A percentile compares a stretch with the other conserved stretches of the same genome.
These are phyloP conservation scores for Aspergillus steynii DNA, from an alignment of 495 filamentous ascomycete species.

Conservation along the genomic window DNA sequence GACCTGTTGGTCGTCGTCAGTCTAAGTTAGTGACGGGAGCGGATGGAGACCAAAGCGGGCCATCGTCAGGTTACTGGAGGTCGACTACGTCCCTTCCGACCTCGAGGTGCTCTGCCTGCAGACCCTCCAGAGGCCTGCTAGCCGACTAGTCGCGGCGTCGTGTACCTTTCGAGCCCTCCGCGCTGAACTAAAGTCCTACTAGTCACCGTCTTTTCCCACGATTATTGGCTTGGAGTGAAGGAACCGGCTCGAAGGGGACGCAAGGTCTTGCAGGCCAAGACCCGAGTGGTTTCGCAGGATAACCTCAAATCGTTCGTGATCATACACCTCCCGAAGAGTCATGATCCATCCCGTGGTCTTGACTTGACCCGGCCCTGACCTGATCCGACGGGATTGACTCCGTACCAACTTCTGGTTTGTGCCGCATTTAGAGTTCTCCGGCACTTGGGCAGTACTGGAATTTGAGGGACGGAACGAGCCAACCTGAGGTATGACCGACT, in stretches of 20 bases:
- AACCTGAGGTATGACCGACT: too few species aligned
- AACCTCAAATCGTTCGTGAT: background rate
- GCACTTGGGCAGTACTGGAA: background rate
- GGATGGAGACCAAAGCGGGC: slow-evolving; percentile 14
- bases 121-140: background rate
- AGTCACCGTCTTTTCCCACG: background rate
- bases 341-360: too few species aligned
- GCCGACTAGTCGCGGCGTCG: background rate
- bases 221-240: slow-evolving; percentile 2
- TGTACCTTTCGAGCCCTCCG: background rate
- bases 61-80: slow-evolving; percentile 3
- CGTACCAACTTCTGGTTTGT: background rate
- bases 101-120: background rate
- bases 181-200: background rate
- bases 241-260: slow-evolving; percentile 15
- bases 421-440: background rate
- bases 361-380: too few species aligned
- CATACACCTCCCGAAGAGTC: background rate
- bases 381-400: background rate
- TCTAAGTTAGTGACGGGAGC: slow-evolving; percentile 10
- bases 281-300: slow-evolving; percentile 14
- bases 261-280: slow-evolving; percentile 21
- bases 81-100: background rate
- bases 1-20: slow-evolving; percentile 5
- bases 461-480: background rate